These are phyloP conservation scores for Trametes punicea DNA, from an alignment of 768 basidiomycete species.

Conservation along the genomic window DNA sequence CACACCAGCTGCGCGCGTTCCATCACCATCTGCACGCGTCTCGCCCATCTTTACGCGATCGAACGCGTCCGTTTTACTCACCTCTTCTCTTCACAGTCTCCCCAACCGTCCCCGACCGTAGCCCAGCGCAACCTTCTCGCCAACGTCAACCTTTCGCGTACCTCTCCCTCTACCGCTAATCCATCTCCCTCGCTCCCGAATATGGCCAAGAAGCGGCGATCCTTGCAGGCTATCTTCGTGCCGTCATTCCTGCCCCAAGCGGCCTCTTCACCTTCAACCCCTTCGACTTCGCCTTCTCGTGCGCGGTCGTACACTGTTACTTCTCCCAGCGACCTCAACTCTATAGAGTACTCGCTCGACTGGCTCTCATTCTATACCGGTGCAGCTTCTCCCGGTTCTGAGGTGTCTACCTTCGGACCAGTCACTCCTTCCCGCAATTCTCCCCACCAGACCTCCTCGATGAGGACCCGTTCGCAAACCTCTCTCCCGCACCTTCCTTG, in stretches of 20 bases:
- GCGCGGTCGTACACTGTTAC: conserved; percentile 17
- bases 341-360: conserved; percentile 21
- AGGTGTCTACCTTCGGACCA: conserved; percentile 13
- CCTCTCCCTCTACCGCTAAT: conserved; percentile 5
- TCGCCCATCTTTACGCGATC: conserved; percentile 16
- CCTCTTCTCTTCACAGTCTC: conserved; percentile 8
- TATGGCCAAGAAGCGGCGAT: conserved; percentile 51
- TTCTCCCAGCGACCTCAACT: conserved; percentile 27
- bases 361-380: conserved; percentile 19
- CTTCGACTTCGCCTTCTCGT: conserved; percentile 14
- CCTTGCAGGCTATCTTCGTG: conserved; percentile 49
- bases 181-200: conserved; percentile 13
- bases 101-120: background rate
- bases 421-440: conserved; percentile 26
- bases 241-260: conserved; percentile 41
- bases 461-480: conserved; percentile 72
- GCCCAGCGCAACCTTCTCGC: background rate
- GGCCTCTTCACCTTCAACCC: conserved; percentile 5
- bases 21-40: conserved; percentile 9
- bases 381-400: conserved; percentile 13
- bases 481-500: conserved; percentile 32
- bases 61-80: conserved; percentile 3
- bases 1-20: conserved; percentile 4
- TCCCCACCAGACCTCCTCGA: conserved; percentile 48
- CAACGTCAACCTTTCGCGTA: conserved; percentile 10